Conservation (phyloP, 2,329 filamentous ascomycete genomes). For the Pseudopyrenochaeta lycopersici region DNA sequence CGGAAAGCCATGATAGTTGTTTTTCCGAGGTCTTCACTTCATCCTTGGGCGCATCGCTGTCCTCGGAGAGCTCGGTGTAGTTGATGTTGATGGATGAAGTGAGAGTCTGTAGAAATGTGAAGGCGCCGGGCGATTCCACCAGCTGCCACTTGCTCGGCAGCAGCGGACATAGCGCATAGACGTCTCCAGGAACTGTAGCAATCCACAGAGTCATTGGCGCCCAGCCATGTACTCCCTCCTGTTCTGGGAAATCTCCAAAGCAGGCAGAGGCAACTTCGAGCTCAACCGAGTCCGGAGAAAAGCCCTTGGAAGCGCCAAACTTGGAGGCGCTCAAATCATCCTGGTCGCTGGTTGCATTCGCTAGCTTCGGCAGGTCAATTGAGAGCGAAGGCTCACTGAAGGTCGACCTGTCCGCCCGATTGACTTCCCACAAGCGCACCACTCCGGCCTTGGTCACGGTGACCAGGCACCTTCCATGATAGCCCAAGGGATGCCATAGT, state of each 20-base stretch:
- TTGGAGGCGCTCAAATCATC: constrained; percentile 83
- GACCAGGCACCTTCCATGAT: constrained; percentile 81
- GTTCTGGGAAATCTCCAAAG: constrained; percentile 76
- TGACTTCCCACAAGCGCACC: constrained; percentile 90
- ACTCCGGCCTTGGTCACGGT: constrained; percentile 89
- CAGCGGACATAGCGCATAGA: constrained; percentile 92
- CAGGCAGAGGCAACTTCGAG: constrained; percentile 93
- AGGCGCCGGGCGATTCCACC: constrained; percentile 47
- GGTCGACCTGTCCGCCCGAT: constrained; percentile 82
- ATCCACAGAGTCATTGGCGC: constrained; percentile 96
- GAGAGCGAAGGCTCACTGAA: constrained; percentile 85
- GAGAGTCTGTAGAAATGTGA: constrained; percentile 80
- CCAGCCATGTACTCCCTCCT: constrained; percentile 74
- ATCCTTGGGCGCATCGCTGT: constrained; percentile 53
- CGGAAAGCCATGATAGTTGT: constrained; percentile 67
- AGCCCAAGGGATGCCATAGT: constrained; percentile 91
- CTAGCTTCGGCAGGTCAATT: constrained; percentile 88
- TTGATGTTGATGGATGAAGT: constrained; percentile 84
- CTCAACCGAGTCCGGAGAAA: constrained; percentile 88
- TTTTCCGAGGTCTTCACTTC: constrained; percentile 56
- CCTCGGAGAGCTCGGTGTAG: constrained; percentile 39
- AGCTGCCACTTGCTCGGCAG: constrained; percentile 85
- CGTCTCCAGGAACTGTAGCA: constrained; percentile 91
- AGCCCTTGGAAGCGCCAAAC: constrained; percentile 78
- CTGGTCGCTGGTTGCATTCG: constrained; percentile 81